A percentile compares a stretch with the other conserved stretches of the same genome.
These are phyloP conservation scores for Chrysanthemum seticuspe DNA, from an alignment of 129 eudicot species.

Conservation along the genomic window DNA sequence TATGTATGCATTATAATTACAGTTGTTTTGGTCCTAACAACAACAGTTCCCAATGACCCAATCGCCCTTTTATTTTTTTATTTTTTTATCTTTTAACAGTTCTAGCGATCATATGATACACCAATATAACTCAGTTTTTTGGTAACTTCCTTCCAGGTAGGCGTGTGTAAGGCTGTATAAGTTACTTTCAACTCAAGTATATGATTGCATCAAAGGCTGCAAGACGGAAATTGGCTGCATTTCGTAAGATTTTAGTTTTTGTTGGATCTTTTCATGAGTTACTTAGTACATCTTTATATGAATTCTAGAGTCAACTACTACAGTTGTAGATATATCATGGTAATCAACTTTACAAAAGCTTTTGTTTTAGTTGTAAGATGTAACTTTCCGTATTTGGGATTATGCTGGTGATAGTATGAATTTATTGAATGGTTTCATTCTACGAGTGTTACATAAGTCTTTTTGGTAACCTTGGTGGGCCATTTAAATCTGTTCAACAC, in stretches of 20 bases:
- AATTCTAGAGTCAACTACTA: background rate
- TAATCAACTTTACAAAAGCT: background rate
- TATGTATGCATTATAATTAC: background rate
- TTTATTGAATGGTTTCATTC: too few species aligned
- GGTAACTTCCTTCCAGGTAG: background rate
- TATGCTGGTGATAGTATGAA: too few species aligned
- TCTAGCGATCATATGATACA: background rate
- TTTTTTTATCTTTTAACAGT: background rate
- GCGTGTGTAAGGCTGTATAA: background rate
- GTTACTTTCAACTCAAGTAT: background rate
- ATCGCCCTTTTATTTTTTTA: too few species aligned
- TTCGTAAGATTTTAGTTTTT: background rate
- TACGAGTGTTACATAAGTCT: background rate
- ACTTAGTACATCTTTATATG: background rate
- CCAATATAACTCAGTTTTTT: background rate
- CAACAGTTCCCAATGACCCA: too few species aligned
- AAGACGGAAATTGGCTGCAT: background rate
- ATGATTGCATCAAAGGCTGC: background rate
- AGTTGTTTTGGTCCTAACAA: too few species aligned
- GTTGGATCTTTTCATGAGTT: background rate
- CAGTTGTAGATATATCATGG: background rate
- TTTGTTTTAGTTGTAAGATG: background rate
- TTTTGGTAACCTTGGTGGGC: background rate
- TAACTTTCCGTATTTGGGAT: too few species aligned
- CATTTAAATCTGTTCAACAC: background rate